Conservation (phyloP, 2,329 filamentous ascomycete species). For the Colletotrichum endophyticum region DNA sequence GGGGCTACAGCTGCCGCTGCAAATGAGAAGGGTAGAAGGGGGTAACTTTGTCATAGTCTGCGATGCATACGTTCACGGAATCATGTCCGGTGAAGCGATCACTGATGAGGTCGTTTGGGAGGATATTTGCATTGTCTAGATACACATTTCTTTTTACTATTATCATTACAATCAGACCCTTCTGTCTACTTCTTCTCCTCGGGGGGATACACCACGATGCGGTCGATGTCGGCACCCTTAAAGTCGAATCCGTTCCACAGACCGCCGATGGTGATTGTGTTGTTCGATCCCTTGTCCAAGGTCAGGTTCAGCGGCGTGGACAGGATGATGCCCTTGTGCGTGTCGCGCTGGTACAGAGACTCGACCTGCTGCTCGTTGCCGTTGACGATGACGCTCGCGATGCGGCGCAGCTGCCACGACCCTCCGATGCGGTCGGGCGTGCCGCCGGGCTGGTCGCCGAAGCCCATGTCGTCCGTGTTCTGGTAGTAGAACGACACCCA, state of each 20-base stretch:
- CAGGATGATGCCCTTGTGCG: slow-evolving; percentile 62
- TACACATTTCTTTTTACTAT: neutral
- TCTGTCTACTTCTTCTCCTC: slow-evolving; percentile 34
- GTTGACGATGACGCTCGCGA: slow-evolving; percentile 66
- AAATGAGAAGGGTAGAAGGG: neutral
- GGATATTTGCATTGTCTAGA: neutral
- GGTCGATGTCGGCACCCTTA: slow-evolving; percentile 64
- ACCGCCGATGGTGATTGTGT: slow-evolving; percentile 63
- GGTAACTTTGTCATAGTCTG: neutral
- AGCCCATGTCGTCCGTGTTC: slow-evolving; percentile 66
- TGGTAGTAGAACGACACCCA: slow-evolving; percentile 64
- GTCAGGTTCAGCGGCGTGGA: slow-evolving; percentile 61
- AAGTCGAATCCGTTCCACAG: slow-evolving; percentile 59
- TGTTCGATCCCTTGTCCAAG: slow-evolving; percentile 53
- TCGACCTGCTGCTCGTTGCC: slow-evolving; percentile 48
- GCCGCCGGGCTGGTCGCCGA: slow-evolving; percentile 59
- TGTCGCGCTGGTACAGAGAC: slow-evolving; percentile 56
- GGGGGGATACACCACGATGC: slow-evolving; percentile 63
- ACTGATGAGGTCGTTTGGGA: neutral
- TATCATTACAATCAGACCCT: neutral
- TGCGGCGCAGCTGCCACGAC: slow-evolving; percentile 62
- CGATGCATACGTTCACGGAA: neutral
- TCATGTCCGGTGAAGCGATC: neutral
- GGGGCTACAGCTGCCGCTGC: neutral
- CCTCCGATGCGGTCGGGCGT: slow-evolving; percentile 64